These are phyloP conservation scores for Diutina rugosa DNA, from an alignment of 1,139 yeast species.

Conservation along the genomic window DNA sequence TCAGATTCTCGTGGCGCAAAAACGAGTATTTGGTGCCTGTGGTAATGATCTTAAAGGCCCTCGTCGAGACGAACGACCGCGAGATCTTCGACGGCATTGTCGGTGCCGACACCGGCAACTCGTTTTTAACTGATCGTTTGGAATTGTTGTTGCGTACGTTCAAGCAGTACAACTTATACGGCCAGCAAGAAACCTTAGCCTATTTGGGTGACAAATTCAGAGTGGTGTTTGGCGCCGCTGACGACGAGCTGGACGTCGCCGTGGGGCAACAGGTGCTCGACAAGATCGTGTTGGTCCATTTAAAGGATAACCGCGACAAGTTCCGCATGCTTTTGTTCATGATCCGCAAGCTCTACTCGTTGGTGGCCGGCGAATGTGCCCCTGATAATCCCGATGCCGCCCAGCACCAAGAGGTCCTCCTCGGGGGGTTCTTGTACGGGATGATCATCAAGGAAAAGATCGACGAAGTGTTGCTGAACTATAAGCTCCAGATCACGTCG, in stretches of 20 bases:
- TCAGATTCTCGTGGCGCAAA: slow-evolving; percentile 94
- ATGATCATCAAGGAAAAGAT: slow-evolving; percentile 94
- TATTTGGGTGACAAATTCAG: slow-evolving; percentile 94
- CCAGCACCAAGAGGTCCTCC: slow-evolving; percentile 92
- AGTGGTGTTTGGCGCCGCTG: slow-evolving; percentile 80
- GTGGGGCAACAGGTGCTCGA: slow-evolving; percentile 79
- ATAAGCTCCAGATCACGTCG: slow-evolving; percentile 61
- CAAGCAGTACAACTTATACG: slow-evolving; percentile 65
- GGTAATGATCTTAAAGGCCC: slow-evolving; percentile 82
- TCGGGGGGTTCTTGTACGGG: slow-evolving; percentile 94
- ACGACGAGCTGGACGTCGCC: slow-evolving; percentile 77
- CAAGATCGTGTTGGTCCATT: slow-evolving; percentile 83
- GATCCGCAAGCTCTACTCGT: slow-evolving; percentile 88
- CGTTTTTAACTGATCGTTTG: slow-evolving; percentile 95
- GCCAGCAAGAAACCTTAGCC: slow-evolving; percentile 81
- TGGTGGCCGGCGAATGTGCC: slow-evolving; percentile 93
- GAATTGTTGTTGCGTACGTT: slow-evolving; percentile 82
- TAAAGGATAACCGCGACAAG: slow-evolving; percentile 61
- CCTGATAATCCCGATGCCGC: slow-evolving; percentile 99
- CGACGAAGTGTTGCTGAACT: slow-evolving; percentile 75
- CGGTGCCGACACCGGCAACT: slow-evolving; percentile 75
- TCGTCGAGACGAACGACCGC: slow-evolving; percentile 82
- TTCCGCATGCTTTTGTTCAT: slow-evolving; percentile 79
- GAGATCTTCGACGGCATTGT: slow-evolving; percentile 94
- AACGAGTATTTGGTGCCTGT: slow-evolving; percentile 92